These are phyloP conservation scores for Rosa persica DNA, from an alignment of 306 rosid genomes.

Conservation along the genomic window DNA sequence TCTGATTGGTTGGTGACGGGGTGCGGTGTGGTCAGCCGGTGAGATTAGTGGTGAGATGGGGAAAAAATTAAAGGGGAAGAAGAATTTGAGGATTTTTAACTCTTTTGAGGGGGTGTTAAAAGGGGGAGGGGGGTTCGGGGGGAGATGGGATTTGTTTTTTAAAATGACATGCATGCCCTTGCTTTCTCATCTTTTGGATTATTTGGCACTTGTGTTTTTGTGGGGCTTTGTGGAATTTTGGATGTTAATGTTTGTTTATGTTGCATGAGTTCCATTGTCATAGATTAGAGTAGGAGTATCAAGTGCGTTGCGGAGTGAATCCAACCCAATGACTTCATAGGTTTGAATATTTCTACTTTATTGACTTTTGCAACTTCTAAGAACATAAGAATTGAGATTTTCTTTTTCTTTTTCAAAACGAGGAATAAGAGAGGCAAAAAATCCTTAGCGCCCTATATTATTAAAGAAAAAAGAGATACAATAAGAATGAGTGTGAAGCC, in stretches of 20 bases:
- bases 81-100: background rate
- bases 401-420: no score
- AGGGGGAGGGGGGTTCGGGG: constrained; percentile 22
- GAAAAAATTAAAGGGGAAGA: background rate
- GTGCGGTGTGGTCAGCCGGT: constrained; percentile 3
- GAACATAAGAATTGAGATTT: no score
- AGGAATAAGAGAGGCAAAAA: no score
- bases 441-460: no score
- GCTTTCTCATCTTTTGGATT: constrained; percentile 14
- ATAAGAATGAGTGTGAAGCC: no score
- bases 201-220: background rate
- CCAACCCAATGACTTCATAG: background rate
- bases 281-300: background rate
- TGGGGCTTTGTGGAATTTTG: background rate
- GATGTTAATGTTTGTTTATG: background rate
- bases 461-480: no score
- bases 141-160: background rate
- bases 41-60: constrained; percentile 24
- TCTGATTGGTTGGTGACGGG: constrained; percentile 37
- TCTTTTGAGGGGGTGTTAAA: constrained; percentile 28
- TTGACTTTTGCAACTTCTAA: background rate
- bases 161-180: constrained; percentile 42
- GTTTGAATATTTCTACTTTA: background rate
- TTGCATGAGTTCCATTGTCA: background rate
- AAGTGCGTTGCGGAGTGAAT: background rate